phyloP scores from a whole-genome alignment of 495 filamentous ascomycete genomes.

The Penicillium samsonianum region DNA sequence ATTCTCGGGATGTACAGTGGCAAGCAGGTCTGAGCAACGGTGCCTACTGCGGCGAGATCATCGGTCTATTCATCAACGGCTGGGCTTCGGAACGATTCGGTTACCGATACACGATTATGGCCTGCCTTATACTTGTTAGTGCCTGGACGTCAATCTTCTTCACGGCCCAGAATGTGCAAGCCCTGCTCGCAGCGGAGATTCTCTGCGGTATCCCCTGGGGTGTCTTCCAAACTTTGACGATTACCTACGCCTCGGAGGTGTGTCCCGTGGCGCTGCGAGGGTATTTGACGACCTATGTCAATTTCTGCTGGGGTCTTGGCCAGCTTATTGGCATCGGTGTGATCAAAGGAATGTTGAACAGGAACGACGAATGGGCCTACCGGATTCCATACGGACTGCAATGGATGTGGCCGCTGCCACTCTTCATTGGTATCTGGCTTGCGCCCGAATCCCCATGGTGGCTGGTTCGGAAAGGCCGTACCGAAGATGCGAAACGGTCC shows the following conservation, averaged over 20 bases:
- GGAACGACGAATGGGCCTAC: slow-evolving; percentile 65
- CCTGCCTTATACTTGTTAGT: slow-evolving; percentile 62
- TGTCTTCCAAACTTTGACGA: slow-evolving; percentile 76
- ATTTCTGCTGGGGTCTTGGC: slow-evolving; percentile 80
- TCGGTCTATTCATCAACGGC: slow-evolving; percentile 76
- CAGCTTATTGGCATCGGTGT: slow-evolving; percentile 76
- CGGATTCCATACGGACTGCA: slow-evolving; percentile 72
- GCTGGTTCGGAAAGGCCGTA: slow-evolving; percentile 70
- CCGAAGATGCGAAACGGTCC: slow-evolving; percentile 66
- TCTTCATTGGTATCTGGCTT: slow-evolving; percentile 68
- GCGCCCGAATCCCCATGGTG: slow-evolving; percentile 83
- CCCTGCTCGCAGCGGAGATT: slow-evolving; percentile 72
- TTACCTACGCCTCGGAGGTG: slow-evolving; percentile 81
- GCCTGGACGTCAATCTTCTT: slow-evolving; percentile 77
- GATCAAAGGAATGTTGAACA: slow-evolving; percentile 62
- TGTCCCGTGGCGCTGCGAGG: slow-evolving; percentile 70
- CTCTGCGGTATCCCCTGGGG: slow-evolving; percentile 80
- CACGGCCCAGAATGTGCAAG: slow-evolving; percentile 67
- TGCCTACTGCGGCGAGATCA: slow-evolving; percentile 65
- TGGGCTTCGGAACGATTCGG: slow-evolving; percentile 74
- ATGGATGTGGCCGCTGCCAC: slow-evolving; percentile 83
- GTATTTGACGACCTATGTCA: slow-evolving; percentile 79
- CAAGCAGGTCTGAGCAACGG: slow-evolving; percentile 76
- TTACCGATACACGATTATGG: slow-evolving; percentile 71
- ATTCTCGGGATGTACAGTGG: slow-evolving; percentile 49